Conservation (phyloP, 2,329 filamentous ascomycete genomes). For the Venturia oleaginea region DNA sequence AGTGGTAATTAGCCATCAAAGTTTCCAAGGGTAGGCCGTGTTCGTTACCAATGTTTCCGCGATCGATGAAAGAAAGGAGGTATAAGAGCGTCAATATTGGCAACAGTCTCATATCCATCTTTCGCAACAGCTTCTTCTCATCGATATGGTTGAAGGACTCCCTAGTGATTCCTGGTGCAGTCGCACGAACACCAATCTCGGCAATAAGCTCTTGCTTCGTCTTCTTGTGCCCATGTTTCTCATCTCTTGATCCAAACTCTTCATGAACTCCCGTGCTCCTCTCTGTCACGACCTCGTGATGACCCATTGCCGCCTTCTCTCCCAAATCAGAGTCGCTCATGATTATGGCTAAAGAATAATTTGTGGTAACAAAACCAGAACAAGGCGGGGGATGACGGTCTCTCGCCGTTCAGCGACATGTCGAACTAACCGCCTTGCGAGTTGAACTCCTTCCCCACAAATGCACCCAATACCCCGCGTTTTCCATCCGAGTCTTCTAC, state of each 20-base stretch:
- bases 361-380: background rate
- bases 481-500: background rate
- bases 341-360: background rate
- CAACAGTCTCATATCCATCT: slow-evolving; percentile 15
- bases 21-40: background rate
- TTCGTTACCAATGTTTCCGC: slow-evolving; percentile 12
- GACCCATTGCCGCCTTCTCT: background rate
- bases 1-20: background rate
- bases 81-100: slow-evolving; percentile 15
- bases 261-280: background rate
- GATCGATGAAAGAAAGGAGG: slow-evolving; percentile 14
- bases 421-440: background rate
- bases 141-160: slow-evolving; percentile 29
- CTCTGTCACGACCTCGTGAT: background rate
- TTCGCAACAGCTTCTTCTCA: slow-evolving; percentile 32
- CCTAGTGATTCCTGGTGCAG: slow-evolving; percentile 21
- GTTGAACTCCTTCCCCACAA: background rate
- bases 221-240: background rate
- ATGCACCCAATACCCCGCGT: background rate
- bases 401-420: background rate
- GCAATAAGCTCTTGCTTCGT: slow-evolving; percentile 17
- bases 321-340: slow-evolving; percentile 1
- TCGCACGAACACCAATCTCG: slow-evolving; percentile 22
- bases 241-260: background rate
- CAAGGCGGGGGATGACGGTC: background rate